Evolutionary conservation across 1,284 basidiomycete species (phyloP).

Genomic region (Takashimella tepidaria): DNA sequence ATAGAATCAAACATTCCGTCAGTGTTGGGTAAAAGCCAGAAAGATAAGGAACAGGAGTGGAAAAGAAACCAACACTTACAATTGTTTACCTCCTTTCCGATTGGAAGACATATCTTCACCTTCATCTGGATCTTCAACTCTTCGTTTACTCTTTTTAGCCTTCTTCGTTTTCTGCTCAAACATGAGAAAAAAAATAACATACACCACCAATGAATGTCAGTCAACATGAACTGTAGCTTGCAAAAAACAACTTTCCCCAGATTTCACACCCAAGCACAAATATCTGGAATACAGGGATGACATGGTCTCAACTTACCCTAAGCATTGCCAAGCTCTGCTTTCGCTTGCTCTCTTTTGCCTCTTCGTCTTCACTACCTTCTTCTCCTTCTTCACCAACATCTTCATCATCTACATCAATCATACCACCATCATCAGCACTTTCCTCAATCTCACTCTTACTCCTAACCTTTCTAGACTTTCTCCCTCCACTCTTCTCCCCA

Average conservation of each 20-base stretch:
- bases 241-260: background rate
- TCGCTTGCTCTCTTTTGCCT: constrained; percentile 10
- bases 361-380: constrained; percentile 14
- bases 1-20: background rate
- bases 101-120: constrained; percentile 27
- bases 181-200: too few relatives aligned
- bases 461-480: constrained; percentile 25
- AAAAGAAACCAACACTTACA: too few relatives aligned
- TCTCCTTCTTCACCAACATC: constrained; percentile 16
- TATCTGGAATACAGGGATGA: too few relatives aligned
- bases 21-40: background rate
- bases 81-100: constrained; percentile 35
- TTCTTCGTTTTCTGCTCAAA: constrained; percentile 10
- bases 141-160: constrained; percentile 29
- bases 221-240: too few relatives aligned
- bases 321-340: constrained; percentile 25
- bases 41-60: background rate
- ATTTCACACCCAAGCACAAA: background rate
- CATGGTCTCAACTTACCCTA: constrained; percentile 25
- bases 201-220: too few relatives aligned
- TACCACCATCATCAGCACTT: constrained; percentile 17
- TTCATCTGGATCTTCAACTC: constrained; percentile 31
- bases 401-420: constrained; percentile 24
- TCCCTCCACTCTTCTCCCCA: constrained; percentile 20
- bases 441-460: constrained; percentile 28